Base-by-base conservation (phyloP, 441 rosid species). In the Erysimum pusillum region DNA sequence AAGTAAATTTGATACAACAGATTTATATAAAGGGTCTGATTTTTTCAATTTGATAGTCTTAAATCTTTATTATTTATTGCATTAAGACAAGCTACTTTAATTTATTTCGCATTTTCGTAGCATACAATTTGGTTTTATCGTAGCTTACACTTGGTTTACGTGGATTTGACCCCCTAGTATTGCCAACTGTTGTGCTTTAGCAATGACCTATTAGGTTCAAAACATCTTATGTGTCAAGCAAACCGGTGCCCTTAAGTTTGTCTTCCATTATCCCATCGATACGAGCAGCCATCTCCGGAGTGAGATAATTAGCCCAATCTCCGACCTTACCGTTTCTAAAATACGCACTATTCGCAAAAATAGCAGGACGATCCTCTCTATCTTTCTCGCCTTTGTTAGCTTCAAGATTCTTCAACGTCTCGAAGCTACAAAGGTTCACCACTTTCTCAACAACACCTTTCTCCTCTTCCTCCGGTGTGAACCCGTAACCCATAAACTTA, bases 401-500 rank as follows among this genome's bases (percentile, higher is more conserved):
- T 42, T 78, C 77, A 28, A 72, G 56, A 66, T 72, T 78, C 69
- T 52, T 78, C 74, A 78, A 49, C 4, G 77, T 78, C 77, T 78
- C 77, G 11, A 84, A 77, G n/a, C 81, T 75, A 28, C 85, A 84
- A 36, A 79, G 61, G 6, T 71, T 42, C 56, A 67, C 67, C 0
- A 79, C 76, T 34, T 74, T 72, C 39, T 82, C 63, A 66, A 22
- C 66, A 6, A 22, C 42, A 3, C 79, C 82, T 5, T 68, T 42
- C 46, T 67, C 59, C n/a, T 77, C 85, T 72, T 84, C 85, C 79
- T 58, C 79, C 0, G 7, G 11, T 0, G 71, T 60, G 51, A 84
- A 81, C 9, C 80, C 74, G 57, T 48, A 74, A 0, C 85, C 87
- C 76, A 84, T 67, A 12, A 82, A 82, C 44, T 82, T 77, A n/a